A percentile compares a stretch with the other conserved stretches of the same genome.
Conservation (phyloP, 2,329 filamentous ascomycete genomes). For the Albophoma yamanashiensis region DNA sequence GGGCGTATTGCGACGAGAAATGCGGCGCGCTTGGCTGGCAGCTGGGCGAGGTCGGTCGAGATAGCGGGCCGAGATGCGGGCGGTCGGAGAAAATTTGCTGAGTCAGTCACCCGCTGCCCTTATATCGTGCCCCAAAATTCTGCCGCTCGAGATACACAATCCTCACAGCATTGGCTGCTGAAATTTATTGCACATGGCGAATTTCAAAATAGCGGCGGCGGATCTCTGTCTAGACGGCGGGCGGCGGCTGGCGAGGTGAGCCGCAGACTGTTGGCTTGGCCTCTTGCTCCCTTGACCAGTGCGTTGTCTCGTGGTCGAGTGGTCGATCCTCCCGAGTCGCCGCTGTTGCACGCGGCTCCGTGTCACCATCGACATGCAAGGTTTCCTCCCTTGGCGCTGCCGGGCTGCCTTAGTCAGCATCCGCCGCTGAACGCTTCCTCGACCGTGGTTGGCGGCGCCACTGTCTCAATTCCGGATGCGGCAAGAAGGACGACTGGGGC, state of each 20-base stretch:
- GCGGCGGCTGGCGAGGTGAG: not conserved
- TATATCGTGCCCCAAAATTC: constrained; percentile 28
- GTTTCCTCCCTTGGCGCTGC: not conserved
- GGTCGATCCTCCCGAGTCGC: not conserved
- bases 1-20: constrained; percentile 7
- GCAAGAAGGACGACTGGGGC: not conserved
- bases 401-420: not conserved
- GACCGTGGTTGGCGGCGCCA: not conserved
- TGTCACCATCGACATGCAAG: not conserved
- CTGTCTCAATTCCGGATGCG: not conserved
- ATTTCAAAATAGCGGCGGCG: constrained; percentile 3
- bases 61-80: constrained; percentile 11
- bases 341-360: not conserved
- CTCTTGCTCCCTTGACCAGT: not conserved
- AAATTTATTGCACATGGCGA: constrained; percentile 6
- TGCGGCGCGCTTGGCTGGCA: constrained; percentile 5
- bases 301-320: not conserved
- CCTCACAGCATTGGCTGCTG: constrained; percentile 11
- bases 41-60: not conserved
- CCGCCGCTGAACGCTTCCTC: not conserved
- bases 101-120: constrained; percentile 26
- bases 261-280: not conserved
- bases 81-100: constrained; percentile 31
- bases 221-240: not conserved
- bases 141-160: constrained; percentile 28